Conservation (phyloP, 2,329 filamentous ascomycete genomes). For the Scedosporium boydii region DNA sequence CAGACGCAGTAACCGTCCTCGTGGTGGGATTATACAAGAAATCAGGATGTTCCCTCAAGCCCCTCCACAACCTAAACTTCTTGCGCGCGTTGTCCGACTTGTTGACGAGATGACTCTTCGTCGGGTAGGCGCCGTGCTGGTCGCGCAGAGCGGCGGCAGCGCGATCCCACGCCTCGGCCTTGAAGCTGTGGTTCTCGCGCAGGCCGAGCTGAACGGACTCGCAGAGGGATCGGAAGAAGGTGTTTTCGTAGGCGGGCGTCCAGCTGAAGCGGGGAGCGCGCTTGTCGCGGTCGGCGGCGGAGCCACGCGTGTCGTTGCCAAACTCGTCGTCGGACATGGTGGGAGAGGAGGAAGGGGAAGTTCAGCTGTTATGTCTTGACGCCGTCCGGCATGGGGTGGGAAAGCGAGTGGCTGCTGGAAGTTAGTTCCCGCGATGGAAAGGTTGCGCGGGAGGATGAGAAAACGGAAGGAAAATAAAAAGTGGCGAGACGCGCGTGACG, state of each 20-base stretch:
- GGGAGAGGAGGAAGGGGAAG: neutral
- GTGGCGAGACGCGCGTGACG: neutral
- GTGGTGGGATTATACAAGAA: constrained; percentile 43
- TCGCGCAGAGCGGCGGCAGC: constrained; percentile 44
- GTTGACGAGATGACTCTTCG: constrained; percentile 53
- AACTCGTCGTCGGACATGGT: constrained; percentile 6
- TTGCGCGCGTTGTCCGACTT: constrained; percentile 56
- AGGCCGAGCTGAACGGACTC: constrained; percentile 48
- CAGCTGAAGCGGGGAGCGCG: constrained; percentile 48
- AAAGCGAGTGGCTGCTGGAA: too few species aligned
- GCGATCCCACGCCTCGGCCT: constrained; percentile 51
- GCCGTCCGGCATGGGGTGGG: neutral
- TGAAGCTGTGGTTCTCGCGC: constrained; percentile 50
- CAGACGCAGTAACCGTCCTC: constrained; percentile 42
- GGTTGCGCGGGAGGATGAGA: neutral
- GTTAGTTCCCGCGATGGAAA: neutral
- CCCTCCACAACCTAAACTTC: constrained; percentile 52
- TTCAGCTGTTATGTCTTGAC: neutral
- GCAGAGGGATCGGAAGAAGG: constrained; percentile 51
- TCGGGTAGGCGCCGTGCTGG: constrained; percentile 45
- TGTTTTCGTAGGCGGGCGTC: constrained; percentile 48
- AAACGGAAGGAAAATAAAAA: neutral
- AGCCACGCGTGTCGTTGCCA: neutral
- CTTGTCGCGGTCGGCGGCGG: constrained; percentile 8
- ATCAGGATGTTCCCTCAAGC: constrained; percentile 46